A percentile compares a stretch with the other conserved stretches of the same genome.
Evolutionary conservation across 2,329 filamentous ascomycete genomes (phyloP).

Genomic region (Falciphora oryzae): DNA sequence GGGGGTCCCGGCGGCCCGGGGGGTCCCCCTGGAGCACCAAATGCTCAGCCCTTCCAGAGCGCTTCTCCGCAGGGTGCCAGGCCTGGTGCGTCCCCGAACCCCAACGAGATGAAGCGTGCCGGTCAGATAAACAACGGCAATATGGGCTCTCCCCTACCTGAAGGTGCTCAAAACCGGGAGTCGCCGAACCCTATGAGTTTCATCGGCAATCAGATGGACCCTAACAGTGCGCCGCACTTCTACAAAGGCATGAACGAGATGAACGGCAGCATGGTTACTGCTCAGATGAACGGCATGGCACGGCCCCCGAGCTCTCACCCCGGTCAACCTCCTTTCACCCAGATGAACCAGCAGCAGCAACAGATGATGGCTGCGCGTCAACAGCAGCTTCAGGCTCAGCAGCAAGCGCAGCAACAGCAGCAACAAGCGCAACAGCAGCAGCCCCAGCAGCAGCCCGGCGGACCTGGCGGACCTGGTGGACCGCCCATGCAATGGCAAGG

Average conservation of each 20-base stretch:
- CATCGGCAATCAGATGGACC: conserved; percentile 58
- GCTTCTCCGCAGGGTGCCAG: conserved; percentile 65
- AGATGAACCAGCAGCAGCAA: conserved; percentile 55
- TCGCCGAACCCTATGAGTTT: conserved; percentile 61
- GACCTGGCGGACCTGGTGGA: conserved; percentile 29
- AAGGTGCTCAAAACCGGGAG: conserved; percentile 59
- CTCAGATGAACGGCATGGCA: conserved; percentile 54
- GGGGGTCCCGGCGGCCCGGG: conserved; percentile 49
- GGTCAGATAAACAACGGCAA: conserved; percentile 65
- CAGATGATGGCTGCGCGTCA: conserved; percentile 51
- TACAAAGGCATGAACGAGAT: conserved; percentile 48
- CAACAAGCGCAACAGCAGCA: conserved; percentile 32
- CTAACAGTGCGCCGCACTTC: conserved; percentile 53
- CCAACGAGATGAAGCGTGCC: conserved; percentile 71
- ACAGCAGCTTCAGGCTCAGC: conserved; percentile 25
- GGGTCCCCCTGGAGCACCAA: conserved; percentile 45
- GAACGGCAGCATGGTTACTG: conserved; percentile 48
- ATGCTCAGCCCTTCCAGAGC: conserved; percentile 59
- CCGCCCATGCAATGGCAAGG: conserved; percentile 44
- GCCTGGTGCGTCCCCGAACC: conserved; percentile 69
- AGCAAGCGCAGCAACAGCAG: conserved; percentile 22
- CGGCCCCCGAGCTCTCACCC: conserved; percentile 65
- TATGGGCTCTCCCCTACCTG: conserved; percentile 66
- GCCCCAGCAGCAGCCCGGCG: conserved; percentile 22
- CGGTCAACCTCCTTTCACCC: conserved; percentile 46